Base-by-base conservation (phyloP, 352 stramenopile genomes). In the Discostella stelligera region DNA sequence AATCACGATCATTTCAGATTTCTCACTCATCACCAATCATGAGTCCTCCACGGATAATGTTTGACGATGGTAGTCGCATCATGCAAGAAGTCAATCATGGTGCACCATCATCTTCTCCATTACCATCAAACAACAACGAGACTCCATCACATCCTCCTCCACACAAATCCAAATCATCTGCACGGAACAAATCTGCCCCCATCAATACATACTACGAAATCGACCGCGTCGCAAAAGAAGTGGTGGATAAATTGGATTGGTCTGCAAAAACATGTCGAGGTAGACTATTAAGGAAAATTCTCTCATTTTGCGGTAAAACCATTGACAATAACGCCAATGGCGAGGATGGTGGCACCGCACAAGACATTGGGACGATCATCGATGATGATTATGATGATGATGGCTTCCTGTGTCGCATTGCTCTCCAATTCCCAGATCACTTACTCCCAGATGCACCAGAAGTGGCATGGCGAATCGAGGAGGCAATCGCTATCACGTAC, bases 371-470 rank as follows among this genome's bases (percentile, higher is more conserved):
- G 20, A 41, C 37, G 30, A 39, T n/a, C 21, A 62, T 30, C 10
- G 27, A 21, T 27, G 18, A 52, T 21, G 18, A 32, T 56, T n/a
- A 72, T 4, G 61, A 79, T 49, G 61, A 84, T 23, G 59, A 81
- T 67, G 56, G 62, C 30, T 80, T 82, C 25, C 23, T 84, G 32
- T 84, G 75, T 63, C 78, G 83, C 7, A 56, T 98, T 41, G 96
- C 95, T 54, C 88, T 98, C 32, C 96, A 98, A 88, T 97, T 98
- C 83, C 95, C 96, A 3, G 95, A 98, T 85, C 96, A 95, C 60
- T 80, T 98, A 21, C 80, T 98, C 30, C 74, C 87, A 1, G 94
- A 98, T 75, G 93, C 95, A 23, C 76, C 93, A 7, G 85, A 91
- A 62, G 85, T 93, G 10, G 88, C 77, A 39, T 90, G 76, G 77